Conservation (phyloP, 2,329 filamentous ascomycete species). For the Diaporthe australafricana region DNA sequence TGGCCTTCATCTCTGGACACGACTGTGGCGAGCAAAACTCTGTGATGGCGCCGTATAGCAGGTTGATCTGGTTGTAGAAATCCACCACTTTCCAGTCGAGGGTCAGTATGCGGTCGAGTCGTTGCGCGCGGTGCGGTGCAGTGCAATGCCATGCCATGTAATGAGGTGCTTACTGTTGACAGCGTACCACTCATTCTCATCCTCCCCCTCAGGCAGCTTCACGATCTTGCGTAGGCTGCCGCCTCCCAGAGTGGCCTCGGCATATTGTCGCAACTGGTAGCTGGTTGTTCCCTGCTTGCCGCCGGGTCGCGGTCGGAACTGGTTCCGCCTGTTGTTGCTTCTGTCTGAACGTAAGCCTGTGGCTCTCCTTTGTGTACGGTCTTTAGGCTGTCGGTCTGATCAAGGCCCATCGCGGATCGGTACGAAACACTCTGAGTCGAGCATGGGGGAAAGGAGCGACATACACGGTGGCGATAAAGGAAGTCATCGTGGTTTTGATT, state of each 20-base stretch:
- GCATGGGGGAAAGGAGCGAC: constrained; percentile 60
- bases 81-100: constrained; percentile 81
- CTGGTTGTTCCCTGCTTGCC: constrained; percentile 86
- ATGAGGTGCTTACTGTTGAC: constrained; percentile 83
- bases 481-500: constrained; percentile 67
- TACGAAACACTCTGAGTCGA: constrained; percentile 49
- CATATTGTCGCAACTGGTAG: constrained; percentile 97
- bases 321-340: constrained; percentile 87
- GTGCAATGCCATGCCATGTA: too few species aligned
- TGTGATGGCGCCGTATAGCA: constrained; percentile 97
- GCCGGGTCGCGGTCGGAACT: constrained; percentile 88
- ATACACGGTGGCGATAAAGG: constrained; percentile 86
- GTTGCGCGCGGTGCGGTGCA: constrained; percentile 43
- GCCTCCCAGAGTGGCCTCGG: constrained; percentile 94
- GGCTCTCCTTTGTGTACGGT: neutral
- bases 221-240: constrained; percentile 96
- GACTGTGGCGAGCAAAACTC: constrained; percentile 98
- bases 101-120: neutral
- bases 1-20: constrained; percentile 99
- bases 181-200: constrained; percentile 97
- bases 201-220: constrained; percentile 95
- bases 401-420: constrained; percentile 33
- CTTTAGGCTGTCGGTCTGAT: neutral
- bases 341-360: constrained; percentile 54
- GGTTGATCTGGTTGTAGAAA: constrained; percentile 99